Conservation (phyloP, 1,284 basidiomycete species). For the Agroathelia rolfsii region DNA sequence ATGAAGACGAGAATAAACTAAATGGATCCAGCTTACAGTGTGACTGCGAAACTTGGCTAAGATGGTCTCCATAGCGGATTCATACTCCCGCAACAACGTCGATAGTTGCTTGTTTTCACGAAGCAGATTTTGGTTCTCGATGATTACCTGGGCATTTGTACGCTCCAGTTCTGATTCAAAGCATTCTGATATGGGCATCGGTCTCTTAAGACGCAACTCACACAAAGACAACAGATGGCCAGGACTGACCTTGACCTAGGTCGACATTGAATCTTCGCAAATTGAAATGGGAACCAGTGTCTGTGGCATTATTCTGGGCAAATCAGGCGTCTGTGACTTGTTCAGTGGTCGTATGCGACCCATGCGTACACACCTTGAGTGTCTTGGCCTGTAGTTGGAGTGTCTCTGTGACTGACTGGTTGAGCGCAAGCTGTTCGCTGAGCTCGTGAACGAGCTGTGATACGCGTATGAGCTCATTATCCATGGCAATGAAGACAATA, state of each 20-base stretch:
- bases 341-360: too few relatives aligned
- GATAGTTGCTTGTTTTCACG: constrained; percentile 95
- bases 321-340: constrained; percentile 14
- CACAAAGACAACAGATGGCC: constrained; percentile 4
- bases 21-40: constrained; percentile 47
- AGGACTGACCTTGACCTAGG: constrained; percentile 66
- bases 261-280: constrained; percentile 91
- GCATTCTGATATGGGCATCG: constrained; percentile 46
- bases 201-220: constrained; percentile 2
- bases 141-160: constrained; percentile 80
- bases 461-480: constrained; percentile 63
- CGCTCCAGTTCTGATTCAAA: constrained; percentile 92
- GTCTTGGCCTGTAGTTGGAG: constrained; percentile 67
- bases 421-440: constrained; percentile 79
- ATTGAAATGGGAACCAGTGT: constrained; percentile 71
- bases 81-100: constrained; percentile 86
- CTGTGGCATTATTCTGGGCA: constrained; percentile 66
- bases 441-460: constrained; percentile 79
- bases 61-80: constrained; percentile 88
- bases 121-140: constrained; percentile 87
- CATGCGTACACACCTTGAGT: constrained; percentile 76
- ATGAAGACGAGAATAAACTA: constrained; percentile 4
- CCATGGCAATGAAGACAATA: constrained; percentile 48
- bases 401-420: constrained; percentile 68
- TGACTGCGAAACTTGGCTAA: constrained; percentile 95